Evolutionary conservation across 331 rosid genomes (phyloP).

Genomic region (Stylosanthes scabra): DNA sequence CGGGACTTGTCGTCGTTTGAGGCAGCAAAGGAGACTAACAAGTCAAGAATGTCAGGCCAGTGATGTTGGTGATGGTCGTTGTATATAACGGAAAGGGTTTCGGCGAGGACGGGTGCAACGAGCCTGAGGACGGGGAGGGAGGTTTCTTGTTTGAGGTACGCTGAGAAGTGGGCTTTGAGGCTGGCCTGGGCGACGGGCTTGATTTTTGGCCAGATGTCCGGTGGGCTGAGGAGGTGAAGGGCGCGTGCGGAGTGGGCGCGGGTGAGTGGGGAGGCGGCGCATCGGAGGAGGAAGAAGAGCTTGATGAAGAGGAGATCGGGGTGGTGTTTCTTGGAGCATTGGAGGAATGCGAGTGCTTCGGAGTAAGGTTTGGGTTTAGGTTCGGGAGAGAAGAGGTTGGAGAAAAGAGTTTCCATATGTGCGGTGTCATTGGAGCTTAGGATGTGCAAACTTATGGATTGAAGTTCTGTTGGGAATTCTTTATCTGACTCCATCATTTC

Average conservation of each 20-base stretch:
- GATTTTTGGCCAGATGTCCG: conserved; percentile 40
- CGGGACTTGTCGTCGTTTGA: conserved; percentile 14
- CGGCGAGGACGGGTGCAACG: conserved; percentile 26
- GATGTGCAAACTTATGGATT: conserved; percentile 20
- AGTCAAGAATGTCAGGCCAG: conserved; percentile 44
- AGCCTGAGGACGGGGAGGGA: conserved; percentile 40
- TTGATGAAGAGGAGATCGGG: conserved; percentile 51
- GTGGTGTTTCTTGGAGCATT: conserved; percentile 44
- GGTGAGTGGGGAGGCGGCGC: not conserved
- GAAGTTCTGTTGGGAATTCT: conserved; percentile 39
- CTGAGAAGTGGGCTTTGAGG: conserved; percentile 40
- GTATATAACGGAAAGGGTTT: conserved; percentile 33
- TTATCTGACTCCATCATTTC: not conserved
- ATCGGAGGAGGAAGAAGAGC: conserved; percentile 40
- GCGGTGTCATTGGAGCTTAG: conserved; percentile 43
- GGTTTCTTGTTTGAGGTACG: conserved; percentile 27
- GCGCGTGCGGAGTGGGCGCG: conserved; percentile 47
- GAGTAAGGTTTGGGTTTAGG: conserved; percentile 17
- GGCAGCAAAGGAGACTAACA: not conserved
- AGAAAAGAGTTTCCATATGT: conserved; percentile 41
- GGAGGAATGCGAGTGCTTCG: conserved; percentile 33
- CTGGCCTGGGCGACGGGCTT: conserved; percentile 35
- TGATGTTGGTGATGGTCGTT: not conserved
- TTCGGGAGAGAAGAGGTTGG: conserved; percentile 27
- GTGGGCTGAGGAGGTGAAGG: conserved; percentile 19